phyloP scores from a whole-genome alignment of 805 yeast genomes.

The Myxozyma neotropica region DNA sequence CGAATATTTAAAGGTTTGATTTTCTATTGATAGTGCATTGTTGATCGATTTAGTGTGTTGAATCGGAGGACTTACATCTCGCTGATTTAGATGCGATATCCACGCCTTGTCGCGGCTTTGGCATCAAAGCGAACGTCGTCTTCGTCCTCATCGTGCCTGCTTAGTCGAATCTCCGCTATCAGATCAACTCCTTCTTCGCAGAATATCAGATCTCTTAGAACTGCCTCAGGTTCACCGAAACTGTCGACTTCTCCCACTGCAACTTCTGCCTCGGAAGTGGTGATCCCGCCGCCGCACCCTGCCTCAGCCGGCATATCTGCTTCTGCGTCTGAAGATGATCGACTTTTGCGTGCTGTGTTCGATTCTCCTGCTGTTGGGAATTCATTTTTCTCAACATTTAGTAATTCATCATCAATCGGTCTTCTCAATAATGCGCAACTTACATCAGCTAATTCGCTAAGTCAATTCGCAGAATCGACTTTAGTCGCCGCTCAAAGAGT shows the following conservation, averaged over 20 bases:
- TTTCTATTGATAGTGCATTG: background rate
- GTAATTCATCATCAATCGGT: constrained; percentile 47
- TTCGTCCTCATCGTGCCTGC: constrained; percentile 1
- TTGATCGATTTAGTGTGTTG: too few species aligned
- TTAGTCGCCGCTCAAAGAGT: constrained; percentile 65
- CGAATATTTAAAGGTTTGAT: background rate
- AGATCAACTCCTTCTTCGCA: background rate
- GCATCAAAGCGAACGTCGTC: background rate
- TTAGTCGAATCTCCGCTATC: background rate
- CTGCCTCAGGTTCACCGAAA: background rate
- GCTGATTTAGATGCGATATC: constrained; percentile 2
- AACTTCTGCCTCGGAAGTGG: background rate
- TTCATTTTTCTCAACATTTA: constrained; percentile 7
- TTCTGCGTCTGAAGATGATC: constrained; percentile 26
- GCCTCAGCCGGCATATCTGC: constrained; percentile 1
- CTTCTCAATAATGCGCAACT: constrained; percentile 74
- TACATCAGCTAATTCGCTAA: constrained; percentile 68
- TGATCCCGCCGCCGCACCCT: constrained; percentile 9
- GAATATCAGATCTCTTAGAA: background rate
- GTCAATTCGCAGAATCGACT: constrained; percentile 65
- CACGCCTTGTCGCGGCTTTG: constrained; percentile 3
- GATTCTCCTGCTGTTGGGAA: constrained; percentile 29
- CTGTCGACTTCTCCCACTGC: background rate
- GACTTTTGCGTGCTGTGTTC: constrained; percentile 35
- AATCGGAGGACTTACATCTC: too few species aligned